Evolutionary conservation across 371 early-diverging fungal species (phyloP).

Genomic region (Mortierella sp.): DNA sequence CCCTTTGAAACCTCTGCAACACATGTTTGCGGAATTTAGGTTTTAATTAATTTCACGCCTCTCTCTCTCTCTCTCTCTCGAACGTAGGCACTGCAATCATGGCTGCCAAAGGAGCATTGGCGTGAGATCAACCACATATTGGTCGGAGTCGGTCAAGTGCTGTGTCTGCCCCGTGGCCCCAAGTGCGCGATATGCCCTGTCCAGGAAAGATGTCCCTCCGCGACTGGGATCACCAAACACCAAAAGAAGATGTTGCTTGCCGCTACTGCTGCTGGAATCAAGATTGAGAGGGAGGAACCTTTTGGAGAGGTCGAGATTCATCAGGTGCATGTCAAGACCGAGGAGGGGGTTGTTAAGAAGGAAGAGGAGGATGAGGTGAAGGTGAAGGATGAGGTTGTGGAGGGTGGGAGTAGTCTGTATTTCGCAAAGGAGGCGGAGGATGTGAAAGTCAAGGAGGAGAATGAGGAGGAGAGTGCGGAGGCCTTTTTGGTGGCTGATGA

Average conservation of each 20-base stretch:
- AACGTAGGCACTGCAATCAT: slow-evolving; percentile 77
- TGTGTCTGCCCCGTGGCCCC: slow-evolving; percentile 88
- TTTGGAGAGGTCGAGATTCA: slow-evolving; percentile 47
- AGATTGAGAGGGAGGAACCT: slow-evolving; percentile 21
- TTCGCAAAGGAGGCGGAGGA: slow-evolving; percentile 2
- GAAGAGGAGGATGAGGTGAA: not conserved
- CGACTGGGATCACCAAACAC: slow-evolving; percentile 22
- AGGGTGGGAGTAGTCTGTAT: slow-evolving; percentile 11
- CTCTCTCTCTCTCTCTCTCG: not conserved
- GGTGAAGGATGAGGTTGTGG: not conserved
- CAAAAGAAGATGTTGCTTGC: slow-evolving; percentile 16
- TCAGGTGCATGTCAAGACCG: slow-evolving; percentile 1
- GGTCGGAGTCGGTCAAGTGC: slow-evolving; percentile 97
- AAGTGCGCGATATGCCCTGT: slow-evolving; percentile 90
- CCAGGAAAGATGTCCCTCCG: slow-evolving; percentile 77
- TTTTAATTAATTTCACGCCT: not conserved
- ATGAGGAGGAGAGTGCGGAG: not conserved
- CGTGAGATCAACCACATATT: slow-evolving; percentile 89
- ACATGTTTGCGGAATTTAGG: not conserved
- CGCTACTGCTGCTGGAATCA: slow-evolving; percentile 5
- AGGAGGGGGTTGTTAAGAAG: not conserved
- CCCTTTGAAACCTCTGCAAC: not conserved
- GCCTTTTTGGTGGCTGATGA: not conserved
- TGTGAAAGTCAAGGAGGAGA: slow-evolving; percentile 21
- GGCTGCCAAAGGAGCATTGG: slow-evolving; percentile 94